Percentiles rank a stretch among this genome's conserved stretches.
Conservation (phyloP, 2,329 filamentous ascomycete genomes). For the Fusarium sulawesiense region DNA sequence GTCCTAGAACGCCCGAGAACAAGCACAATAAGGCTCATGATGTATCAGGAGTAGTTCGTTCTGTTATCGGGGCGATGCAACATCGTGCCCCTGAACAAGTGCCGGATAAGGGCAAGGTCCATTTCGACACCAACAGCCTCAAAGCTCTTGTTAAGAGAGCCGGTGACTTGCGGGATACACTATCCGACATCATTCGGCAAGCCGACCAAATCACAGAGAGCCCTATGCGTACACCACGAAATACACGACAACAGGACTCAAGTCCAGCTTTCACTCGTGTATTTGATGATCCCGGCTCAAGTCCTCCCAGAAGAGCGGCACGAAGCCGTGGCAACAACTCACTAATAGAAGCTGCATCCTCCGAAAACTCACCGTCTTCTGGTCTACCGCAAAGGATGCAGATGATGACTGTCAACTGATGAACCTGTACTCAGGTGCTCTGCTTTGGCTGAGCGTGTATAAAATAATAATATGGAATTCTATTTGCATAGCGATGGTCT, state of each 20-base stretch:
- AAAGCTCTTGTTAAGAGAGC: slow-evolving; percentile 73
- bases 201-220: slow-evolving; percentile 69
- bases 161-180: slow-evolving; percentile 66
- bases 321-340: slow-evolving; percentile 67
- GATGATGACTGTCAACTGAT: slow-evolving; percentile 72
- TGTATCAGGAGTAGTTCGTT: slow-evolving; percentile 65
- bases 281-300: slow-evolving; percentile 71
- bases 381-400: slow-evolving; percentile 66
- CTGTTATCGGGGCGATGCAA: slow-evolving; percentile 73
- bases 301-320: slow-evolving; percentile 62
- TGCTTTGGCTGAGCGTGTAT: slow-evolving; percentile 46
- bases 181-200: slow-evolving; percentile 70
- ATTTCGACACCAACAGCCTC: slow-evolving; percentile 77
- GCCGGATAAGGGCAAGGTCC: slow-evolving; percentile 60
- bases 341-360: slow-evolving; percentile 60
- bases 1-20: slow-evolving; percentile 56
- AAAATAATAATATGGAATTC: slow-evolving; percentile 47
- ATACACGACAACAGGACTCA: slow-evolving; percentile 61
- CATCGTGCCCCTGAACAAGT: slow-evolving; percentile 59
- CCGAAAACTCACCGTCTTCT: slow-evolving; percentile 64
- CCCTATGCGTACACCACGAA: slow-evolving; percentile 63
- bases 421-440: slow-evolving; percentile 27
- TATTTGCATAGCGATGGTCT: slow-evolving; percentile 55
- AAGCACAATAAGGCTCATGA: slow-evolving; percentile 50
- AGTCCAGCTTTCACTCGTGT: slow-evolving; percentile 76